Evolutionary conservation across 176 grass and related monocot genomes (phyloP).

Genomic region (Cenchrus purpureus): DNA sequence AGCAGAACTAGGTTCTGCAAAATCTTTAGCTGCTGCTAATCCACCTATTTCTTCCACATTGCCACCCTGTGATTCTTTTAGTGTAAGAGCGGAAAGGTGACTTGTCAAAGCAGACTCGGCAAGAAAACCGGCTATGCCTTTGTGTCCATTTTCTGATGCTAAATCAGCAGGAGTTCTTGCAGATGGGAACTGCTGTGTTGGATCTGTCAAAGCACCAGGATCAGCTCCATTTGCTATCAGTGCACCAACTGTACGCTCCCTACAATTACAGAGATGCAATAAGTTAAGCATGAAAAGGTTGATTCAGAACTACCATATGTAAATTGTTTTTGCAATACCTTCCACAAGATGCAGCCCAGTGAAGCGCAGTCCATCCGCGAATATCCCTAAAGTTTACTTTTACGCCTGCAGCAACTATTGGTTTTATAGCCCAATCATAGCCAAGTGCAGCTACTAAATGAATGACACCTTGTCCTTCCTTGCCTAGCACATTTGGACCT

Average conservation of each 20-base stretch:
- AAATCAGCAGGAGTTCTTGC: slow-evolving; percentile 97
- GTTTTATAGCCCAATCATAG: slow-evolving; percentile 96
- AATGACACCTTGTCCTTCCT: slow-evolving; percentile 92
- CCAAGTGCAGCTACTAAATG: slow-evolving; percentile 95
- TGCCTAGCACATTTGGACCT: slow-evolving; percentile 87
- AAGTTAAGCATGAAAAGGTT: not conserved
- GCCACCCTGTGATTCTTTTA: slow-evolving; percentile 71
- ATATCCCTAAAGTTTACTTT: slow-evolving; percentile 96
- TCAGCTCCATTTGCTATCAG: slow-evolving; percentile 80
- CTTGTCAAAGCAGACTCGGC: slow-evolving; percentile 96
- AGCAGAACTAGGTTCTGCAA: slow-evolving; percentile 45
- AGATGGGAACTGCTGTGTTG: slow-evolving; percentile 74
- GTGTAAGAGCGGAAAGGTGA: slow-evolving; percentile 77
- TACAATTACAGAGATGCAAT: slow-evolving; percentile 46
- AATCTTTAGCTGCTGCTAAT: slow-evolving; percentile 35
- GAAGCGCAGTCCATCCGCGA: slow-evolving; percentile 97
- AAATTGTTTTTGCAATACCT: slow-evolving; percentile 58
- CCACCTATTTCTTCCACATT: slow-evolving; percentile 56
- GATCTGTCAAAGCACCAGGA: slow-evolving; percentile 85
- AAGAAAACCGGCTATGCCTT: slow-evolving; percentile 96
- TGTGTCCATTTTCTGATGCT: slow-evolving; percentile 94
- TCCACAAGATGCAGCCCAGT: slow-evolving; percentile 94
- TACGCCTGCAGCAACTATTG: slow-evolving; percentile 82
- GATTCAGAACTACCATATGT: not conserved
- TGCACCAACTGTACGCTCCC: slow-evolving; percentile 71